Percentiles rank a stretch among this genome's conserved stretches.
These are phyloP conservation scores for Thymus mandschuricus DNA, from an alignment of 257 asterid species.

Conservation along the genomic window DNA sequence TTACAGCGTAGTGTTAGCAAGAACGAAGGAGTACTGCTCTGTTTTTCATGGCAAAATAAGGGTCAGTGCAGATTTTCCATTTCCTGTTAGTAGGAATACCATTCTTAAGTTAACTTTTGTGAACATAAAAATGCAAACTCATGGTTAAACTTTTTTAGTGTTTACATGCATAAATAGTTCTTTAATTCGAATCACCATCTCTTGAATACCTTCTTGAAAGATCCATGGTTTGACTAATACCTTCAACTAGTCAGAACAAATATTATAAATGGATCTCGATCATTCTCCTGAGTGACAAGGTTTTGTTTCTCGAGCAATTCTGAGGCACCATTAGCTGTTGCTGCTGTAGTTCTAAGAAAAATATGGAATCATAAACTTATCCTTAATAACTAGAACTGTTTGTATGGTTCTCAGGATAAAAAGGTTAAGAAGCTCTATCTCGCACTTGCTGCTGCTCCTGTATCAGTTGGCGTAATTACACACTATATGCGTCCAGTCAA, in stretches of 20 bases:
- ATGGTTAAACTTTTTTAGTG: constrained; percentile 3
- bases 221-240: constrained; percentile 8
- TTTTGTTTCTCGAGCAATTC: not conserved
- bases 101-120: constrained; percentile 8
- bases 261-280: constrained; percentile 3
- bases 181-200: not conserved
- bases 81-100: constrained; percentile 21
- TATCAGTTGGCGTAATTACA: constrained; percentile 69
- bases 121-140: constrained; percentile 19
- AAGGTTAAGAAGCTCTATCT: constrained; percentile 88
- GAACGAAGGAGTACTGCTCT: constrained; percentile 87
- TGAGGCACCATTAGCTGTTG: not conserved
- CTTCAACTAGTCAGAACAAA: constrained; percentile 1
- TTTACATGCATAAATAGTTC: not conserved
- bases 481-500: constrained; percentile 96
- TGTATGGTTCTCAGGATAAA: constrained; percentile 62
- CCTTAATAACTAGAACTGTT: constrained; percentile 5
- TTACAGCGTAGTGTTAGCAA: constrained; percentile 84
- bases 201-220: not conserved
- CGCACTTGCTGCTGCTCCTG: constrained; percentile 89
- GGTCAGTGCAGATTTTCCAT: constrained; percentile 50
- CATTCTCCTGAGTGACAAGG: constrained; percentile 11
- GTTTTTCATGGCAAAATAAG: constrained; percentile 90
- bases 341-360: not conserved
- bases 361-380: not conserved